These are phyloP conservation scores for Aspergillus pseudoterreus DNA, from an alignment of 2,329 filamentous ascomycete genomes.

Conservation along the genomic window DNA sequence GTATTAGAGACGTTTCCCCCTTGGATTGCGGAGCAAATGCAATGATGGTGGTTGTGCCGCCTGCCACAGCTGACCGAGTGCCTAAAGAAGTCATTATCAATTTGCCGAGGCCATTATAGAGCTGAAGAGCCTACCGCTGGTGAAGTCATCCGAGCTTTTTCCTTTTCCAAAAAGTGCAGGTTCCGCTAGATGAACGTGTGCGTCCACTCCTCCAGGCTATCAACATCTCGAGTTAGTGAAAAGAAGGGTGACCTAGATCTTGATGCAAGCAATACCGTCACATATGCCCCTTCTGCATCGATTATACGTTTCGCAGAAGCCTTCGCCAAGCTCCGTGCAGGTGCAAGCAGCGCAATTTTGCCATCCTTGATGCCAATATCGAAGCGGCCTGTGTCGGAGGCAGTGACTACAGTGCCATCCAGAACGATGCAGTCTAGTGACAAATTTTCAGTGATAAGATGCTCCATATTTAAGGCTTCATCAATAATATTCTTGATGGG, in stretches of 20 bases:
- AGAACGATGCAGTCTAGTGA: constrained; percentile 38
- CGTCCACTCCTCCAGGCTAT: constrained; percentile 45
- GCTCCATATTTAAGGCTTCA: background rate
- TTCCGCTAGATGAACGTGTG: constrained; percentile 48
- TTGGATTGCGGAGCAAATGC: constrained; percentile 55
- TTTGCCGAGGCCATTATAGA: constrained; percentile 29
- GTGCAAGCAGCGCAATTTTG: constrained; percentile 35
- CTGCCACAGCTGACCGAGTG: constrained; percentile 52
- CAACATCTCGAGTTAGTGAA: background rate
- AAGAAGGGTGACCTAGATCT: background rate
- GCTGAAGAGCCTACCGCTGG: constrained; percentile 31
- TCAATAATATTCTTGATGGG: too few species aligned
- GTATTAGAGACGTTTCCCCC: constrained; percentile 37
- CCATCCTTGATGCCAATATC: constrained; percentile 44
- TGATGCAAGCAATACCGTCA: constrained; percentile 28
- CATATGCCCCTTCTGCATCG: constrained; percentile 43
- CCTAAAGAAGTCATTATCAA: constrained; percentile 30
- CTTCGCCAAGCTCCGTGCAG: constrained; percentile 31
- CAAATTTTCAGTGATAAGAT: background rate
- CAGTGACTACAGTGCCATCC: constrained; percentile 44
- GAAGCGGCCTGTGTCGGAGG: constrained; percentile 39
- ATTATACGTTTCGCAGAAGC: constrained; percentile 31
- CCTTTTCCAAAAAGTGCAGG: constrained; percentile 9
- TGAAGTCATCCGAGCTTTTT: constrained; percentile 20
- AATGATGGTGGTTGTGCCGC: constrained; percentile 51